Base-by-base conservation (phyloP, 2,329 filamentous ascomycete genomes). In the Hysterium pulicare region DNA sequence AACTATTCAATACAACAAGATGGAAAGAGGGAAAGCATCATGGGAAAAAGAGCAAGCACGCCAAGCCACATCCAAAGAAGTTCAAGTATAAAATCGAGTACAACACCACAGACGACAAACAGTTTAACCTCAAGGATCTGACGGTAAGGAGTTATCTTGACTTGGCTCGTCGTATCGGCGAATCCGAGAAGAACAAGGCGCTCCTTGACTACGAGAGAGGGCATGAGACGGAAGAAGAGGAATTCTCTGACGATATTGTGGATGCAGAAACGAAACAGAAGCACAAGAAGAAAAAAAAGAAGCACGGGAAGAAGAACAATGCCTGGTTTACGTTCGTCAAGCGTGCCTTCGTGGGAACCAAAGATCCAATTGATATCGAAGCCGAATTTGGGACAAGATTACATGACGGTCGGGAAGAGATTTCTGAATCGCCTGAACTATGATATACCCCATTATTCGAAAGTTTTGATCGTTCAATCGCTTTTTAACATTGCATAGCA, bases 51-150 rank as follows among this genome's bases (percentile, higher is more conserved):
- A 68, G 69, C 6, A 66, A 67, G 16, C 59, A 67, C n/a, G 67
- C 71, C 19, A 72, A 76, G 48, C 79, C 82, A 1, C 69, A 79
- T 50, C 80, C 84, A 3, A 78, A 73, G 33, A 69, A 79, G 24
- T 89, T 96, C 64, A 62, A 74, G 13, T 97, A 81, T 59, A 78
- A 95, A 60, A 73, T 95, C 37, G 89, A 95, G 64, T 98, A 98
- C 64, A 83, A 83, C 62, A 97, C 90, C 0, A 84, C 81, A 42
- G 78, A 83, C 17, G 90, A 97, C 62, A 69, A 81, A 44, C 66
- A 84, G 1, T 96, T 90, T 62, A 78, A 80, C 47, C 68, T 96
- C 54, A 74, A 79, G 33, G 91, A 97, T 66, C 70, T 98, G 64
- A 97, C 91, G 0, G 86, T 96, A 40, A 77, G 80, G 48, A 94